Evolutionary conservation across 2,329 filamentous ascomycete genomes (phyloP).

Genomic region (Monosporascus cannonballus): DNA sequence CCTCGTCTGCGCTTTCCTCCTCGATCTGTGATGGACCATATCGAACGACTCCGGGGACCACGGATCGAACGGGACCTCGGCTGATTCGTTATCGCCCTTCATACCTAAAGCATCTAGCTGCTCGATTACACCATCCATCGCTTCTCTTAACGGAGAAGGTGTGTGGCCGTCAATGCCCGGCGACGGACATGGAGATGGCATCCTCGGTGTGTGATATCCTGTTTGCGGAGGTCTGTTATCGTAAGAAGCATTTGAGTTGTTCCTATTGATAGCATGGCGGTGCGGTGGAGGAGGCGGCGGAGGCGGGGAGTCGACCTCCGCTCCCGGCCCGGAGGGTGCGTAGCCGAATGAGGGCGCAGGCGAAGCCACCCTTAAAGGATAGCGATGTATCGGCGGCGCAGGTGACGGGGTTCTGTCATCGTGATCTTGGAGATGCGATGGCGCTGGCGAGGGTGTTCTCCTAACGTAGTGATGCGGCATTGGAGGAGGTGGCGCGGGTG

Average conservation of each 20-base stretch:
- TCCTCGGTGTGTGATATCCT: slow-evolving; percentile 49
- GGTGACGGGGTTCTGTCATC: slow-evolving; percentile 34
- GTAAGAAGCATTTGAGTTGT: slow-evolving; percentile 29
- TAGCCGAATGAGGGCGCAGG: slow-evolving; percentile 34
- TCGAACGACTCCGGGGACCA: slow-evolving; percentile 92
- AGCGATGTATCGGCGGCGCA: slow-evolving; percentile 19
- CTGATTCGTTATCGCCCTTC: slow-evolving; percentile 47
- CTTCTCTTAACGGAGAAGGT: slow-evolving; percentile 84
- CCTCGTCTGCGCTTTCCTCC: slow-evolving; percentile 30
- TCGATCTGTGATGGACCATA: slow-evolving; percentile 39
- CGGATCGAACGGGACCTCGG: slow-evolving; percentile 57
- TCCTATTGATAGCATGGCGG: slow-evolving; percentile 48
- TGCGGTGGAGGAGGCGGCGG: slow-evolving; percentile 82
- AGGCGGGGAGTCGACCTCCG: slow-evolving; percentile 53
- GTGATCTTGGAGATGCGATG: slow-evolving; percentile 14
- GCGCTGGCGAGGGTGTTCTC: slow-evolving; percentile 22
- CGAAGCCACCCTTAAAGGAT: slow-evolving; percentile 30
- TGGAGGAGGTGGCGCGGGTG: slow-evolving; percentile 28
- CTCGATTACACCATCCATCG: slow-evolving; percentile 98
- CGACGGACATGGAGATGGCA: slow-evolving; percentile 60
- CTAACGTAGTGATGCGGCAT: slow-evolving; percentile 14
- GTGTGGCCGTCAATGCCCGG: slow-evolving; percentile 64
- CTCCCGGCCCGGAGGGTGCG: slow-evolving; percentile 27
- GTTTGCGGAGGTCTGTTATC: slow-evolving; percentile 28
- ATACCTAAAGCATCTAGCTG: slow-evolving; percentile 82